Percentiles rank a stretch among this genome's conserved stretches.
These are phyloP conservation scores for Chaetomium olivaceum DNA, from an alignment of 2,329 filamentous ascomycete genomes.

Conservation along the genomic window DNA sequence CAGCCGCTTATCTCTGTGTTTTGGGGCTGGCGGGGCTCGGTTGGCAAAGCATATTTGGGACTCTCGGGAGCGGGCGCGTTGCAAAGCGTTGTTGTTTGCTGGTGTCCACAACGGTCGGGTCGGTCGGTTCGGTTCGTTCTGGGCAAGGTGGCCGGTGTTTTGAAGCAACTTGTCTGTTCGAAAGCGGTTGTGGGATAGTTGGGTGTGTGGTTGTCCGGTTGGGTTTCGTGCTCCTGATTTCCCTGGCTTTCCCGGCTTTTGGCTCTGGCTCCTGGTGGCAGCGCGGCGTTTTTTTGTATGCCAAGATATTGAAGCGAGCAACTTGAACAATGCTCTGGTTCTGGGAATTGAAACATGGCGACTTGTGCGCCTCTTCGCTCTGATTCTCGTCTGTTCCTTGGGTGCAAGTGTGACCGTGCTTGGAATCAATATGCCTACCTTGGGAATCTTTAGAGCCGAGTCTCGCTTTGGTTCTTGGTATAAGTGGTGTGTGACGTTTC, in stretches of 20 bases:
- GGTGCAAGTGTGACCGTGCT: neutral
- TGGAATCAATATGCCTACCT: neutral
- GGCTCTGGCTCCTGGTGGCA: slow-evolving; percentile 3
- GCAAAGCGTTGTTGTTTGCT: slow-evolving; percentile 16
- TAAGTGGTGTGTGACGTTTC: no score
- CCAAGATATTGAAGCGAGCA: slow-evolving; percentile 28
- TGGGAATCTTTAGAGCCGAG: neutral
- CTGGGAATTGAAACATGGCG: slow-evolving; percentile 27
- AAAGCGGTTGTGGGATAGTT: slow-evolving; percentile 10
- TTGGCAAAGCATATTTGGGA: slow-evolving; percentile 32
- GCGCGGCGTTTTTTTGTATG: slow-evolving; percentile 23
- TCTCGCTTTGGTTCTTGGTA: no score
- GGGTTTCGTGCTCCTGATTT: slow-evolving; percentile 4
- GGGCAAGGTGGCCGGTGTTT: slow-evolving; percentile 16
- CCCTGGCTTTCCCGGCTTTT: slow-evolving; percentile 2
- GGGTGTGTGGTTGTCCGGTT: neutral
- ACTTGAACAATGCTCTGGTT: slow-evolving; percentile 21
- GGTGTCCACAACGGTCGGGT: neutral
- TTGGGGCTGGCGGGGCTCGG: slow-evolving; percentile 24
- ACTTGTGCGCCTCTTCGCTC: slow-evolving; percentile 28
- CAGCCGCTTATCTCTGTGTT: slow-evolving; percentile 21
- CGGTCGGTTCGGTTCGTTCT: neutral
- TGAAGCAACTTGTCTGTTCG: slow-evolving; percentile 8
- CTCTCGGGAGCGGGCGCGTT: slow-evolving; percentile 25
- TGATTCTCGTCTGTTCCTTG: neutral